Evolutionary conservation across 805 yeast species (phyloP), one percentile per base, ranked within the genome.

Genomic region (Cyberlindnera misumaiensis): DNA sequence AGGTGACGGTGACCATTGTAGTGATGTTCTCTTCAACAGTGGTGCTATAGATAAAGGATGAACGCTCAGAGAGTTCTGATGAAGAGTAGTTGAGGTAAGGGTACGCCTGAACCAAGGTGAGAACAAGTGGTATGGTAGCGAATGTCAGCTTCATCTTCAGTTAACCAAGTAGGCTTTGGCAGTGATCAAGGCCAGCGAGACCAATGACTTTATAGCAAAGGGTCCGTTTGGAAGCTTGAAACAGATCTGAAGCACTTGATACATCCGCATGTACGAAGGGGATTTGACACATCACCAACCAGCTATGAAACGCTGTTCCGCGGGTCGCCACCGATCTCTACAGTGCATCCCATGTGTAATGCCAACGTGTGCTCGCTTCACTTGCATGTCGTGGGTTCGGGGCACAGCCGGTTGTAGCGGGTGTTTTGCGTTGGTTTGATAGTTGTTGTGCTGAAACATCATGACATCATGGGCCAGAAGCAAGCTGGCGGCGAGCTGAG

Each of bases 1-100:
- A 48, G 4, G 56, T 52, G 20, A 47, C 34, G 1, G 53, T 48
- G 11, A 50, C 48, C 24, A 43, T 14, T 26, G 56, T 51, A 2
- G 49, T 46, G 2, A 44, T 32, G 3, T 20, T 33, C 5, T 24
- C 24, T 7, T 32, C 22, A 6, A 30, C 44, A 13, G 36, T 15
- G 11, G 38, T 29, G 12, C 24, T 27, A 30, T 44, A 44, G 18
- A 44, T 15, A 30, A 44, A 44, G 13, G 31, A 36, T 26, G 37
- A 28, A 11, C 26, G 38, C n/a, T 36, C 43, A 9, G 35, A 25
- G 29, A 30, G 36, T 8, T n/a, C 14, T 2, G 30, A 22, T 4
- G 34, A 17, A 7, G 39, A 13, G n/a, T 38, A 14, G 36, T 34
- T 44, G 42, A 17, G 35, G 24, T 27, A 36, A 5, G 39, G 39